Conservation (phyloP, 768 basidiomycete species). For the Candolleomyces aberdarensis region DNA sequence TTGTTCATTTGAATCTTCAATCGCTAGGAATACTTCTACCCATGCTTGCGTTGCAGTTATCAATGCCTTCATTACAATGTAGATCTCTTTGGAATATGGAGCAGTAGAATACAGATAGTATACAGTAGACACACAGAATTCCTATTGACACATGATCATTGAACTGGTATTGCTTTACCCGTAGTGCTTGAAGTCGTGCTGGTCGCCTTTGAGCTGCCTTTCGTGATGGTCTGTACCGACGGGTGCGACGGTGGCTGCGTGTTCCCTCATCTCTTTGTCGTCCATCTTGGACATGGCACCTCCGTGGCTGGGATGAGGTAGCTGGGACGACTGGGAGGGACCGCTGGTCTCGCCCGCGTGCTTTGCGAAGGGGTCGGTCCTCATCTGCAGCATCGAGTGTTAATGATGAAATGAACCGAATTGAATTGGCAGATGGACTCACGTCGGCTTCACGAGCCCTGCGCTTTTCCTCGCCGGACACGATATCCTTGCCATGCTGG, state of each 20-base stretch:
- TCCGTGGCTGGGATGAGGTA: not conserved
- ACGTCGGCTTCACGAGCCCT: constrained; percentile 25
- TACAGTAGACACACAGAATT: too few relatives aligned
- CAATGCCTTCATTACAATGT: too few relatives aligned
- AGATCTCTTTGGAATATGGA: too few relatives aligned
- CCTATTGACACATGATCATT: too few relatives aligned
- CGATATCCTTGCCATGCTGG: constrained; percentile 21
- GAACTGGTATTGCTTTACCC: not conserved
- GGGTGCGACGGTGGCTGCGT: not conserved
- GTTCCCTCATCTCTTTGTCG: not conserved
- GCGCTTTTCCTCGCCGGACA: constrained; percentile 21
- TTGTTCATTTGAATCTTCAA: too few relatives aligned
- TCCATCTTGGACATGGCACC: not conserved
- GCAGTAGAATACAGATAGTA: too few relatives aligned
- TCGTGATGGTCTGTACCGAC: not conserved
- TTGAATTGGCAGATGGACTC: not conserved
- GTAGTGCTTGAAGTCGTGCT: not conserved
- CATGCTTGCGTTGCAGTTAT: too few relatives aligned
- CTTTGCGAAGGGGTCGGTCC: not conserved
- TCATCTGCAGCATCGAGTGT: not conserved
- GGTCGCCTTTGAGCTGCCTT: not conserved
- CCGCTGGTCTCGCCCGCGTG: not conserved
- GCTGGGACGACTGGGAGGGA: not conserved
- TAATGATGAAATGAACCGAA: not conserved
- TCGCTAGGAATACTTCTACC: too few relatives aligned